Percentiles rank a stretch among this genome's conserved stretches.
These are phyloP conservation scores for Cytospora paraplurivora DNA, from an alignment of 2,329 filamentous ascomycete genomes.

Conservation along the genomic window DNA sequence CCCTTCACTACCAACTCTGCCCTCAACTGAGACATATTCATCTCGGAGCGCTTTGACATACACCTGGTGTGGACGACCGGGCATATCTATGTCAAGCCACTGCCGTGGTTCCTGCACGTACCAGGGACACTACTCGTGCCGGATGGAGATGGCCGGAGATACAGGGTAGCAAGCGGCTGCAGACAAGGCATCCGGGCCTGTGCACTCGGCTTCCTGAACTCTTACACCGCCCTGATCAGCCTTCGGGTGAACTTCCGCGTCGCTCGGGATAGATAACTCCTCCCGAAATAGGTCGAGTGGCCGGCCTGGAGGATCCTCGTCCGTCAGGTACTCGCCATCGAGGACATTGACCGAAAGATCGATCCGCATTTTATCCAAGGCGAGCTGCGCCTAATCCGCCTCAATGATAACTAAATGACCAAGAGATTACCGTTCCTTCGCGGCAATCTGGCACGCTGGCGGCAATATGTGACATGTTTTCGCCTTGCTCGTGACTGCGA, in stretches of 20 bases:
- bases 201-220: conserved; percentile 44
- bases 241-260: conserved; percentile 46
- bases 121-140: not conserved
- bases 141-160: too few species aligned
- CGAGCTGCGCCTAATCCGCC: conserved; percentile 42
- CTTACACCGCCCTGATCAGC: conserved; percentile 41
- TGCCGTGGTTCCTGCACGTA: conserved; percentile 41
- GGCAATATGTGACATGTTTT: conserved; percentile 46
- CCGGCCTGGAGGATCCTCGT: conserved; percentile 42
- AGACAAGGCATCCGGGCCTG: conserved; percentile 27
- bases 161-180: not conserved
- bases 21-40: conserved; percentile 41
- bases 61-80: conserved; percentile 46
- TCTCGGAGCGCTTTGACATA: conserved; percentile 45
- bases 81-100: conserved; percentile 39
- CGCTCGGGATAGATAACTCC: conserved; percentile 38
- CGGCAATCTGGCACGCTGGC: conserved; percentile 34
- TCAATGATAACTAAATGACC: conserved; percentile 36
- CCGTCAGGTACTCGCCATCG: conserved; percentile 31
- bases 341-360: conserved; percentile 34
- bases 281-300: conserved; percentile 43
- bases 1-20: conserved; percentile 43
- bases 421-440: not conserved
- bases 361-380: conserved; percentile 41
- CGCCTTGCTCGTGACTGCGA: conserved; percentile 42